A percentile compares a stretch with the other conserved stretches of the same genome.
Evolutionary conservation across 768 basidiomycete genomes (phyloP).

Genomic region (Mycena vulgaris): DNA sequence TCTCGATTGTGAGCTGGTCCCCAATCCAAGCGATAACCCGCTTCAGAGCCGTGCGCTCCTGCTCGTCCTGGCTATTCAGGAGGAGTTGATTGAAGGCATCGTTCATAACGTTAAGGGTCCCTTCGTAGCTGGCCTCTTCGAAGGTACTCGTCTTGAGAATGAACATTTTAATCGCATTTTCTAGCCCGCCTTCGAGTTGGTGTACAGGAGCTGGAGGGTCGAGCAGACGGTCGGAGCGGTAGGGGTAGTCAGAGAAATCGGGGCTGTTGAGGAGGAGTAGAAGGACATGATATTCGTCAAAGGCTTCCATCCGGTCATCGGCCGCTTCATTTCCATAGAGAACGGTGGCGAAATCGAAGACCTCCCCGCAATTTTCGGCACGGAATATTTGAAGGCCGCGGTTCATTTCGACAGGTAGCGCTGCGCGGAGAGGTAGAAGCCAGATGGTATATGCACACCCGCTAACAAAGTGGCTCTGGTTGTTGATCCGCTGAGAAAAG

Average conservation of each 20-base stretch:
- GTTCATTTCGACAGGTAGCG: conserved; percentile 27
- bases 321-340: neutral
- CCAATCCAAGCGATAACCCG: conserved; percentile 48
- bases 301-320: neutral
- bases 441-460: conserved; percentile 42
- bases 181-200: conserved; percentile 34
- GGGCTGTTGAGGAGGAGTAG: no score
- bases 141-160: conserved; percentile 38
- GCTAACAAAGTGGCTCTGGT: conserved; percentile 44
- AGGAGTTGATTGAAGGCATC: neutral
- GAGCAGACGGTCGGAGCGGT: neutral
- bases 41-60: conserved; percentile 11
- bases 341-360: neutral
- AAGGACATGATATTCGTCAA: no score
- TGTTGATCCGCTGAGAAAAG: conserved; percentile 41
- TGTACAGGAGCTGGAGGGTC: conserved; percentile 27
- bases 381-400: conserved; percentile 17
- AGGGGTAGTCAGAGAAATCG: no score
- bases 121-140: conserved; percentile 42
- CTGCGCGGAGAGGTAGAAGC: conserved; percentile 26
- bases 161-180: conserved; percentile 22
- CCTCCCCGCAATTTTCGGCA: neutral
- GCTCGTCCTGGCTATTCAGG: neutral
- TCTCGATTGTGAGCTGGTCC: conserved; percentile 51
- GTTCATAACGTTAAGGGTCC: neutral